These are phyloP conservation scores for Candida glucosophila DNA, from an alignment of 1,139 yeast species.

Conservation along the genomic window DNA sequence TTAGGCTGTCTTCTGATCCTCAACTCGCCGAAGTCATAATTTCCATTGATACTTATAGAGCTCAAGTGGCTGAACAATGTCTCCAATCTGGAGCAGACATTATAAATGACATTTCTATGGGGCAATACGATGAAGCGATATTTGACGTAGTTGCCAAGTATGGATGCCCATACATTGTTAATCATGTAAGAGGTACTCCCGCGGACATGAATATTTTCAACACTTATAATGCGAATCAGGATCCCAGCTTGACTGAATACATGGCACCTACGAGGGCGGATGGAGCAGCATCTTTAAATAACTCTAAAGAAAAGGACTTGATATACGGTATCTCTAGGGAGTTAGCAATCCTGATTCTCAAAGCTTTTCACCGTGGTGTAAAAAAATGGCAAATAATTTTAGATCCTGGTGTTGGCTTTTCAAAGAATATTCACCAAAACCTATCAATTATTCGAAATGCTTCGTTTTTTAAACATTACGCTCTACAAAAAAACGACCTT, in stretches of 20 bases:
- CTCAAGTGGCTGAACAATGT: slow-evolving; percentile 63
- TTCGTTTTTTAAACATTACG: slow-evolving; percentile 45
- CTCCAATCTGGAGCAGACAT: slow-evolving; percentile 79
- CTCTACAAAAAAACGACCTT: slow-evolving; percentile 17
- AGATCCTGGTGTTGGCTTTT: slow-evolving; percentile 96
- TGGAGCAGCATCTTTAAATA: slow-evolving; percentile 13
- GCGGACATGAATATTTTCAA: slow-evolving; percentile 60
- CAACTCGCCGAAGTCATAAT: slow-evolving; percentile 40
- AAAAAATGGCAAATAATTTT: slow-evolving; percentile 83
- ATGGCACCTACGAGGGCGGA: slow-evolving; percentile 22
- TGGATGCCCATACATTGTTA: slow-evolving; percentile 72
- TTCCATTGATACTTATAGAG: slow-evolving; percentile 80
- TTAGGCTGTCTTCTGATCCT: slow-evolving; percentile 32
- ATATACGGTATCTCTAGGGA: slow-evolving; percentile 55
- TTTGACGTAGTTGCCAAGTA: slow-evolving; percentile 58
- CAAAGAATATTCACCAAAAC: slow-evolving; percentile 66
- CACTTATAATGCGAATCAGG: slow-evolving; percentile 39
- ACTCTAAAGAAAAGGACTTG: slow-evolving; percentile 23
- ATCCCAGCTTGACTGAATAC: slow-evolving; percentile 32
- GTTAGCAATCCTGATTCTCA: slow-evolving; percentile 43
- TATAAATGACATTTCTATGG: slow-evolving; percentile 87
- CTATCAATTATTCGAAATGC: slow-evolving; percentile 53
- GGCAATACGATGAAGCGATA: slow-evolving; percentile 56
- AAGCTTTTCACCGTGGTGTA: slow-evolving; percentile 58
- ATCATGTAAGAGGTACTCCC: slow-evolving; percentile 82